These are phyloP conservation scores for Cylindrotheca fusiformis DNA, from an alignment of 108 stramenopile species.

Conservation along the genomic window DNA sequence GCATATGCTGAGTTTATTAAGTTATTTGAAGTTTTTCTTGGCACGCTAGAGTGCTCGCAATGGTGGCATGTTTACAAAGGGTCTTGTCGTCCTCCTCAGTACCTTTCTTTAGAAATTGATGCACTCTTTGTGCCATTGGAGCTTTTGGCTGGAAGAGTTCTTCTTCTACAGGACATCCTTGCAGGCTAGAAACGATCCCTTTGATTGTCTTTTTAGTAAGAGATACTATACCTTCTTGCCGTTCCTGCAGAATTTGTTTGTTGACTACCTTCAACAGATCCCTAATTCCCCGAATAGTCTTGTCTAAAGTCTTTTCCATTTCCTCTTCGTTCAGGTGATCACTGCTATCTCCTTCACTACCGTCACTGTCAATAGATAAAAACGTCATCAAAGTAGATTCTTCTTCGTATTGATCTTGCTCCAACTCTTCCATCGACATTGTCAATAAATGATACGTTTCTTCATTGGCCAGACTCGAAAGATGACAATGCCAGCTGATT, in stretches of 20 bases:
- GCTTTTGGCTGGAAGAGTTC: not conserved
- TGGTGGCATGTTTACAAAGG: too few species aligned
- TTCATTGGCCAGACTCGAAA: slow-evolving; percentile 1
- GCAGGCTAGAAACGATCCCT: not conserved
- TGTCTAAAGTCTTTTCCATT: not conserved
- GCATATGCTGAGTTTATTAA: too few species aligned
- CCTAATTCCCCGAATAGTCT: not conserved
- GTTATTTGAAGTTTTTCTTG: too few species aligned
- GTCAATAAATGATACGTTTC: slow-evolving; percentile 3
- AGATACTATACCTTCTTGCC: not conserved
- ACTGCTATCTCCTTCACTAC: not conserved
- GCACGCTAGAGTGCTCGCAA: too few species aligned
- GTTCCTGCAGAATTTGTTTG: not conserved
- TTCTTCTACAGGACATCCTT: not conserved
- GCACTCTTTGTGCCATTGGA: not conserved
- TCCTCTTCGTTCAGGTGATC: not conserved
- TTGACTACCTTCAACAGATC: not conserved
- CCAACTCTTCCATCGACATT: slow-evolving; percentile 10
- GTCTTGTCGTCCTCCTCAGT: not conserved
- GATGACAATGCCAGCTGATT: slow-evolving; percentile 5
- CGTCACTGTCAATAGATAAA: not conserved
- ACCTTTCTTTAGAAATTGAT: not conserved
- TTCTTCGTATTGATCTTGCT: not conserved
- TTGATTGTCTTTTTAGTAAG: not conserved
- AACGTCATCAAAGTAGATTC: not conserved